Conservation (phyloP, 2,329 filamentous ascomycete species). For the Dothiorella sarmentorum region DNA sequence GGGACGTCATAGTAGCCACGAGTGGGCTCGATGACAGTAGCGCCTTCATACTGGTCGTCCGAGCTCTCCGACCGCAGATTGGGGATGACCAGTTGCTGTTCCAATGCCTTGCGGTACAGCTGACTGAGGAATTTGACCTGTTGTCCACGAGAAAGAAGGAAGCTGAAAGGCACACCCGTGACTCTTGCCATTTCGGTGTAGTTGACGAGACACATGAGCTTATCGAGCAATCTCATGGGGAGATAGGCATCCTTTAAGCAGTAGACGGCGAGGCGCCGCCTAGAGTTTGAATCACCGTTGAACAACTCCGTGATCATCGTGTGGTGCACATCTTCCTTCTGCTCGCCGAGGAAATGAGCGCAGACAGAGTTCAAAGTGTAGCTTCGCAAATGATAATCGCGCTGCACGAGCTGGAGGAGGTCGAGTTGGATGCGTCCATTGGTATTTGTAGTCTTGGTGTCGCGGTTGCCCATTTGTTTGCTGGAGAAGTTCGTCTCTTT, state of each 20-base stretch:
- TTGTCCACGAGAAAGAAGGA: slow-evolving; percentile 83
- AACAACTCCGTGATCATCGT: slow-evolving; percentile 99
- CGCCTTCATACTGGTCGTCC: slow-evolving; percentile 94
- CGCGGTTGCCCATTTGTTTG: slow-evolving; percentile 96
- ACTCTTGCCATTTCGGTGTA: slow-evolving; percentile 99
- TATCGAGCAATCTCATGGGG: slow-evolving; percentile 91
- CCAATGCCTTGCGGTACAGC: slow-evolving; percentile 87
- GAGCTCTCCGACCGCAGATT: slow-evolving; percentile 67
- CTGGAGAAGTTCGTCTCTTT: slow-evolving; percentile 87
- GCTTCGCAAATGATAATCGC: slow-evolving; percentile 91
- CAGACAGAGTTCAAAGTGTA: slow-evolving; percentile 97
- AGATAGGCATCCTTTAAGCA: slow-evolving; percentile 97
- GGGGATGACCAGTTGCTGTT: slow-evolving; percentile 91
- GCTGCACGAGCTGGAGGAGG: slow-evolving; percentile 87
- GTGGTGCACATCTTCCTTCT: slow-evolving; percentile 98
- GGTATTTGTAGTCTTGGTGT: slow-evolving; percentile 91
- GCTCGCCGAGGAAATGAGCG: slow-evolving; percentile 90
- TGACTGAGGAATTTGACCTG: slow-evolving; percentile 98
- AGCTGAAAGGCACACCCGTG: slow-evolving; percentile 97
- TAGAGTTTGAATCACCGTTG: slow-evolving; percentile 91
- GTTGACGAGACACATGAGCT: slow-evolving; percentile 96
- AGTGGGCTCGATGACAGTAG: slow-evolving; percentile 93
- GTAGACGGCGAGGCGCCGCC: slow-evolving; percentile 87
- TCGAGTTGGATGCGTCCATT: slow-evolving; percentile 92
- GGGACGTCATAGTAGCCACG: slow-evolving; percentile 93